Percentiles rank a stretch among this genome's conserved stretches.
Conservation (phyloP, 2,329 filamentous ascomycete species). For the Cryoendolithus antarcticus region DNA sequence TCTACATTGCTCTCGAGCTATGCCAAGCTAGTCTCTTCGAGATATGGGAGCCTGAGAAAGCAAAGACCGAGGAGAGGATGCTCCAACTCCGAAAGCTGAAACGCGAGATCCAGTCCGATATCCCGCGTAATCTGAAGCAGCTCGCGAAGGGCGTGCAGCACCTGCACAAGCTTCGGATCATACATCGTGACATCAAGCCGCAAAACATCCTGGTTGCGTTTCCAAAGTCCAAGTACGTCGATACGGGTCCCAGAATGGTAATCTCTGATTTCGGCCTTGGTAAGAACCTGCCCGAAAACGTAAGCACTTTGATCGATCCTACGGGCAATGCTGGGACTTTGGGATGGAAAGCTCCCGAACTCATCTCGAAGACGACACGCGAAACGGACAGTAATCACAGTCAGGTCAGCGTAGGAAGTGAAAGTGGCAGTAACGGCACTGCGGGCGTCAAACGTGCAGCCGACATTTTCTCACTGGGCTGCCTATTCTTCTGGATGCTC, state of each 20-base stretch:
- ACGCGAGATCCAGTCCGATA: constrained; percentile 58
- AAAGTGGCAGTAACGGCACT: constrained; percentile 40
- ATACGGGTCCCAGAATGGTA: constrained; percentile 60
- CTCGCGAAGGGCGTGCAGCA: constrained; percentile 82
- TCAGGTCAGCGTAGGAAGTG: constrained; percentile 35
- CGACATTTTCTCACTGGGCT: constrained; percentile 91
- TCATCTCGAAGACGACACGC: constrained; percentile 50
- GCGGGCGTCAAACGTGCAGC: constrained; percentile 80
- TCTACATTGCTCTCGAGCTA: constrained; percentile 91
- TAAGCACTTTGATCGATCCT: constrained; percentile 88
- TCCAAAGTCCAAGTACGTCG: constrained; percentile 54
- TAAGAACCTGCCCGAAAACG: constrained; percentile 89
- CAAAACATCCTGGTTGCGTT: constrained; percentile 85
- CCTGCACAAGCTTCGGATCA: constrained; percentile 82
- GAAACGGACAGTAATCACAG: constrained; percentile 32
- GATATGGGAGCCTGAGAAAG: constrained; percentile 79
- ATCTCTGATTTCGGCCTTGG: constrained; percentile 97
- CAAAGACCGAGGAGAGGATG: constrained; percentile 32
- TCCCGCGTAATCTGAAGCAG: constrained; percentile 72
- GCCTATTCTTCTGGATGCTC: constrained; percentile 98
- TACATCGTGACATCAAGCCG: constrained; percentile 92
- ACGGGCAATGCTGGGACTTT: constrained; percentile 90
- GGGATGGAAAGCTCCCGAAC: constrained; percentile 91
- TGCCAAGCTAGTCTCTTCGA: constrained; percentile 91
- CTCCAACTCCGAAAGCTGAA: constrained; percentile 46